Percentiles rank a stretch among this genome's conserved stretches.
Evolutionary conservation across 371 early-diverging fungal genomes (phyloP).

Genomic region (Lichtheimia ramosa): DNA sequence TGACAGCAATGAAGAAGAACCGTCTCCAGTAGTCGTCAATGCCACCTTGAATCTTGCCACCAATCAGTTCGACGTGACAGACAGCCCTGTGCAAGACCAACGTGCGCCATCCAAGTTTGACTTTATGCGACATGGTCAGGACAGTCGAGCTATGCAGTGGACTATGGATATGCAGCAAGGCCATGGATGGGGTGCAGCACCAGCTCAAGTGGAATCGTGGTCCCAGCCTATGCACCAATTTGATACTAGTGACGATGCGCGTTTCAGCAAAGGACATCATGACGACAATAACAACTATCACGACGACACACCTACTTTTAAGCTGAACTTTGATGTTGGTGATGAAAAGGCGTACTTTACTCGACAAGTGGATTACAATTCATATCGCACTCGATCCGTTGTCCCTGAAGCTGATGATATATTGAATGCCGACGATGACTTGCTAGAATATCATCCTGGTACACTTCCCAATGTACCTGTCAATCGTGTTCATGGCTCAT

Average conservation of each 20-base stretch:
- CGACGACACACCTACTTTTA: constrained; percentile 9
- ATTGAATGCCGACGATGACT: constrained; percentile 9
- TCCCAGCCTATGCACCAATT: background rate
- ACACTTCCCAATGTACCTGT: constrained; percentile 51
- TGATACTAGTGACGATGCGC: background rate
- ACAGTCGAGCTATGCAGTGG: constrained; percentile 8
- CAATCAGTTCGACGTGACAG: constrained; percentile 12
- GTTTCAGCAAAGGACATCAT: constrained; percentile 7
- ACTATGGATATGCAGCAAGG: constrained; percentile 7
- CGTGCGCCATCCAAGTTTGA: constrained; percentile 11
- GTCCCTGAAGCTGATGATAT: constrained; percentile 33
- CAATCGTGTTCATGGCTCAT: constrained; percentile 46
- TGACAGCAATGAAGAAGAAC: too few relatives aligned
- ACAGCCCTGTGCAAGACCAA: background rate
- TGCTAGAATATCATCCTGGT: background rate
- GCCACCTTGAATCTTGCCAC: constrained; percentile 19
- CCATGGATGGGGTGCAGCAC: constrained; percentile 12
- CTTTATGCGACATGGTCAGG: background rate
- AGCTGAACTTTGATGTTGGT: constrained; percentile 26
- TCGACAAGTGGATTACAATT: constrained; percentile 24
- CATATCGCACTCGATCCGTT: constrained; percentile 23
- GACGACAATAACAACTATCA: too few relatives aligned
- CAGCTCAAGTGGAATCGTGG: constrained; percentile 2
- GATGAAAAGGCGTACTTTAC: constrained; percentile 25
- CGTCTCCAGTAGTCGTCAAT: background rate